Percentiles rank a stretch among this genome's conserved stretches.
phyloP scores from a whole-genome alignment of 2,329 filamentous ascomycete species.

The Cladosporium austrohemisphaericum region DNA sequence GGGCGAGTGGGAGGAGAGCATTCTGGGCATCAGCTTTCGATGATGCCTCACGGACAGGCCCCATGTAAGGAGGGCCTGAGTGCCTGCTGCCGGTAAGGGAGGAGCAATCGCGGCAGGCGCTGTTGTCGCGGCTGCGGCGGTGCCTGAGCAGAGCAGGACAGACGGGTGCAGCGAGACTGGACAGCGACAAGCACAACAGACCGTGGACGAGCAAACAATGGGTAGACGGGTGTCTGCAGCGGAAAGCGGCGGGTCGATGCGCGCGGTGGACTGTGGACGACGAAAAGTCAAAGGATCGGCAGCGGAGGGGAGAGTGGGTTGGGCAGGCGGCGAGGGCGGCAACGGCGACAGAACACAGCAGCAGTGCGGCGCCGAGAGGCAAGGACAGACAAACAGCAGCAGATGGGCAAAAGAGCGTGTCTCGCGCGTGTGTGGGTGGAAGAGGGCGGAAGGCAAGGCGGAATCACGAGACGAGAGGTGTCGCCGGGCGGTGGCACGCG shows the following conservation, averaged over 20 bases:
- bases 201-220: too few relatives aligned
- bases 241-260: constrained; percentile 5
- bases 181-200: neutral
- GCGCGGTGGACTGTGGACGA: neutral
- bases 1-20: constrained; percentile 5
- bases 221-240: constrained; percentile 5
- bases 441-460: neutral
- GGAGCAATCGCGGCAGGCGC: constrained; percentile 9
- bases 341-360: neutral
- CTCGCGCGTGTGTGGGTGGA: neutral
- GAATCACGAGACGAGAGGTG: neutral
- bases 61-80: constrained; percentile 18
- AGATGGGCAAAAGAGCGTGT: neutral
- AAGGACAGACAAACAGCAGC: neutral
- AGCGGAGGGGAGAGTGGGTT: constrained; percentile 5
- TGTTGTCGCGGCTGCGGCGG: constrained; percentile 5
- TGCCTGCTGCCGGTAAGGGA: constrained; percentile 8
- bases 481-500: too few relatives aligned
- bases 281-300: constrained; percentile 7
- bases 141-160: neutral
- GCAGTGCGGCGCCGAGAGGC: neutral
- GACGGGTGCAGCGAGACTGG: neutral
- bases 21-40: constrained; percentile 15
- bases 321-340: neutral
- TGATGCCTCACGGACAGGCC: constrained; percentile 18